These are phyloP conservation scores for Entomortierella lignicola DNA, from an alignment of 192 early-diverging fungal genomes.

Conservation along the genomic window DNA sequence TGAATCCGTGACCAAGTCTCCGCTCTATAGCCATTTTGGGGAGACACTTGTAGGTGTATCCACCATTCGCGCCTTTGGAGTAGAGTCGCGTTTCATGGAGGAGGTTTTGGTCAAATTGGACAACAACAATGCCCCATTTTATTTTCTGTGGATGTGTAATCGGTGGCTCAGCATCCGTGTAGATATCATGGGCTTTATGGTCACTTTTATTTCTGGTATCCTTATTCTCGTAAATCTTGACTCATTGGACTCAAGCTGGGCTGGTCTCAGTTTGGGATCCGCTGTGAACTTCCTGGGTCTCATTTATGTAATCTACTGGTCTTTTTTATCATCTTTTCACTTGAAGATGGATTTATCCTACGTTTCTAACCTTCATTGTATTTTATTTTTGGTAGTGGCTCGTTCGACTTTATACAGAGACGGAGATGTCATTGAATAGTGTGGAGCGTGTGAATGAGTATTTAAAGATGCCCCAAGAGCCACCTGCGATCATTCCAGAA, in stretches of 20 bases:
- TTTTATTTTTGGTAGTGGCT: constrained; percentile 15
- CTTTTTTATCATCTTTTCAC: no score
- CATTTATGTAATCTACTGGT: constrained; percentile 51
- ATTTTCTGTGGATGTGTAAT: constrained; percentile 83
- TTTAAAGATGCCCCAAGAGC: constrained; percentile 83
- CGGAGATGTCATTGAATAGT: constrained; percentile 87
- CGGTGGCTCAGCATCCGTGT: constrained; percentile 91
- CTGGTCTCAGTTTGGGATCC: constrained; percentile 87
- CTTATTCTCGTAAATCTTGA: constrained; percentile 66
- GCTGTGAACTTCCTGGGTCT: constrained; percentile 74
- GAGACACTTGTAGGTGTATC: constrained; percentile 81
- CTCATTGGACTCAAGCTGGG: constrained; percentile 78
- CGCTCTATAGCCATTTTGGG: constrained; percentile 83
- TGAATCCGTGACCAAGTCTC: constrained; percentile 78
- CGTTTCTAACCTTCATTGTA: neutral
- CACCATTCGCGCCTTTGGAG: constrained; percentile 88
- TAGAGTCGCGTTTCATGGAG: constrained; percentile 70
- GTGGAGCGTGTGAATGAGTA: constrained; percentile 92
- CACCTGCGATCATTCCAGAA: constrained; percentile 63
- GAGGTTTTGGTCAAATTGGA: constrained; percentile 66
- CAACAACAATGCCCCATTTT: constrained; percentile 83
- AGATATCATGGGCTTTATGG: constrained; percentile 74
- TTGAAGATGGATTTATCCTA: neutral
- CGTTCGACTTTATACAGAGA: constrained; percentile 69
- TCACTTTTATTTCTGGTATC: constrained; percentile 73